Conservation (phyloP, 1,284 basidiomycete species). For the Phaffia rhodozyma region DNA sequence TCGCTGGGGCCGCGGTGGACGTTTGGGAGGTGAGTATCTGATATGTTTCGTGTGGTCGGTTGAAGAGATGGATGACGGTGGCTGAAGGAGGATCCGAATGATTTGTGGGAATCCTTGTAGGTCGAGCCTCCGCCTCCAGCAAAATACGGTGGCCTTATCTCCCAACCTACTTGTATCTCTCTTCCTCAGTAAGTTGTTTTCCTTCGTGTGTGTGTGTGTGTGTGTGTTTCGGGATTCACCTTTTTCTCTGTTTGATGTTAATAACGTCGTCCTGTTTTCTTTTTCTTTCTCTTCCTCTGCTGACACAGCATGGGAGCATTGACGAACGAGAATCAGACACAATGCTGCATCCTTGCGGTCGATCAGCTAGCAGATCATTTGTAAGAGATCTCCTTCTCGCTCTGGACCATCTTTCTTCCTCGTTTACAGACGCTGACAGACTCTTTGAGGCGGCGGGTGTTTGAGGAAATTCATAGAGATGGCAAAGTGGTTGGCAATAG, state of each 20-base stretch:
- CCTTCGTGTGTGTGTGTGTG: background rate
- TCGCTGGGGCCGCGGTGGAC: slow-evolving; percentile 43
- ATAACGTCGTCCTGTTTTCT: background rate
- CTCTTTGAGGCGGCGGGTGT: no score
- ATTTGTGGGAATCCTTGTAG: background rate
- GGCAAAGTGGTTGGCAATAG: slow-evolving; percentile 26
- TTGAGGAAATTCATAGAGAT: slow-evolving; percentile 15
- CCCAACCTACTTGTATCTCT: background rate
- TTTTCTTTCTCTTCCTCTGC: background rate
- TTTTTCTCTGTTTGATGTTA: background rate
- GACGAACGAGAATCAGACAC: slow-evolving; percentile 25
- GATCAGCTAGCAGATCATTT: slow-evolving; percentile 22
- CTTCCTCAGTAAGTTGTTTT: background rate
- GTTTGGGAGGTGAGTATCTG: slow-evolving; percentile 32
- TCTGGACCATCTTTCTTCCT: background rate
- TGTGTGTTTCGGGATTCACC: background rate
- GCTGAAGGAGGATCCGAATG: background rate
- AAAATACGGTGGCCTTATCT: slow-evolving; percentile 25
- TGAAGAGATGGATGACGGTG: background rate
- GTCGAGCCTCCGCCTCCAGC: slow-evolving; percentile 28
- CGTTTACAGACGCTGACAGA: no score
- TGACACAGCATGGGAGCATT: slow-evolving; percentile 23
- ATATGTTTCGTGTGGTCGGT: background rate
- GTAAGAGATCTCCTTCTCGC: background rate
- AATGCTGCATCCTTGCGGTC: slow-evolving; percentile 28